phyloP scores from a whole-genome alignment of 2,329 filamentous ascomycete species.

The Karstenula rhodostoma region DNA sequence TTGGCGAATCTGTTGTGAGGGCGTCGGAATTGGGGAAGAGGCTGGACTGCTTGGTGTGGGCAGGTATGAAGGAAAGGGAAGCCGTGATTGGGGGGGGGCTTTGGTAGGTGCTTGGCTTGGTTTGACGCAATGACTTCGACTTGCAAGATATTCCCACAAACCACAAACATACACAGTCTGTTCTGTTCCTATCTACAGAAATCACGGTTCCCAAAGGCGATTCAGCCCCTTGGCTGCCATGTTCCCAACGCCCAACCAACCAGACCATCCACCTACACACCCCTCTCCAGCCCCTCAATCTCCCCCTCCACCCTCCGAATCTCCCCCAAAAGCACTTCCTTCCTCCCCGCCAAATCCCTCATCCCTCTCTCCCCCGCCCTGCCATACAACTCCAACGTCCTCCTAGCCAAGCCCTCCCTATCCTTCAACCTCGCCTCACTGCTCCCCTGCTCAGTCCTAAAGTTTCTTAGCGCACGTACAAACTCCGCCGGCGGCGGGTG shows the following conservation, averaged over 20 bases:
- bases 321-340: conserved; percentile 46
- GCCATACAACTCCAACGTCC: conserved; percentile 48
- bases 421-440: conserved; percentile 41
- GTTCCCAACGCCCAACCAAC: background rate
- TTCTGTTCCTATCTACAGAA: too few species aligned
- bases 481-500: conserved; percentile 41
- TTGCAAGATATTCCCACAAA: too few species aligned
- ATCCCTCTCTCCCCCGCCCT: conserved; percentile 46
- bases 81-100: too few species aligned
- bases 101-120: too few species aligned
- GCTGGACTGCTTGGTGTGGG: too few species aligned
- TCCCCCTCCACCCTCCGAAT: conserved; percentile 44
- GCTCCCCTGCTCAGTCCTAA: conserved; percentile 37
- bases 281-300: conserved; percentile 36
- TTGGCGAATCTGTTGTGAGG: background rate
- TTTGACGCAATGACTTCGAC: too few species aligned
- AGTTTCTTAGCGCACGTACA: conserved; percentile 41
- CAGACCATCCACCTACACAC: conserved; percentile 9
- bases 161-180: too few species aligned
- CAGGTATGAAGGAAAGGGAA: too few species aligned
- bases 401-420: conserved; percentile 42
- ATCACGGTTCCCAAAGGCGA: background rate
- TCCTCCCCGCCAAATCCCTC: conserved; percentile 51
- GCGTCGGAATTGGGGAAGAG: too few species aligned
- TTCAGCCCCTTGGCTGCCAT: background rate